Evolutionary conservation across 2,329 filamentous ascomycete species (phyloP).

Genomic region (Blastomyces emzantsi): DNA sequence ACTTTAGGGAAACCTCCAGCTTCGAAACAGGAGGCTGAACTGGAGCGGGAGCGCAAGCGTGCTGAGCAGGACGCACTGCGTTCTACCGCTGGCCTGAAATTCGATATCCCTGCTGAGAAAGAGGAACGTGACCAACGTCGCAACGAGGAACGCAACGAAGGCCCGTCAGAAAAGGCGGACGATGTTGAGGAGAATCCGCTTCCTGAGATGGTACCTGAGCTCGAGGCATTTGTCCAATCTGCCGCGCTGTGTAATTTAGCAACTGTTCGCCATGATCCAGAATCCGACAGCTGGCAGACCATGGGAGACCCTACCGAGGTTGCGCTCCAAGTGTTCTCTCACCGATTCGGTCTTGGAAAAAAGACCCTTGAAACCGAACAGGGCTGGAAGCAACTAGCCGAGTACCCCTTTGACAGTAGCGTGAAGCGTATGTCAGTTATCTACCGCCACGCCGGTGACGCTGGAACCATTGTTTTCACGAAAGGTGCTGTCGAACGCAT

Average conservation of each 20-base stretch:
- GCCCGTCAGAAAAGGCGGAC: conserved; percentile 19
- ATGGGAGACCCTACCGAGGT: conserved; percentile 59
- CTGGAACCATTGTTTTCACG: conserved; percentile 22
- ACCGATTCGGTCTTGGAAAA: conserved; percentile 48
- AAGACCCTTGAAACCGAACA: conserved; percentile 31
- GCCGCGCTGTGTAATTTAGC: conserved; percentile 50
- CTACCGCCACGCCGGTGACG: conserved; percentile 37
- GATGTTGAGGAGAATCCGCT: conserved; percentile 15
- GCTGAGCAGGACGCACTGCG: conserved; percentile 49
- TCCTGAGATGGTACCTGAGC: conserved; percentile 36
- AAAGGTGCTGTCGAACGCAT: conserved; percentile 38
- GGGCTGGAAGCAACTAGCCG: conserved; percentile 47
- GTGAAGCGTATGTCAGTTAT: conserved; percentile 61
- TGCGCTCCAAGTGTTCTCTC: conserved; percentile 56
- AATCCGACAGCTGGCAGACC: conserved; percentile 44
- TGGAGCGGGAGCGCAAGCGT: conserved; percentile 32
- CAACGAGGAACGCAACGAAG: conserved; percentile 19
- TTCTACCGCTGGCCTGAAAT: conserved; percentile 51
- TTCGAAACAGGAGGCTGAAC: conserved; percentile 25
- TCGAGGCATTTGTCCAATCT: conserved; percentile 45
- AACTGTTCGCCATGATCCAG: conserved; percentile 38
- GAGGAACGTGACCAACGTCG: conserved; percentile 24
- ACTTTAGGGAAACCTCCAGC: conserved; percentile 29
- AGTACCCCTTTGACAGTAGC: conserved; percentile 56
- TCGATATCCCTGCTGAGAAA: conserved; percentile 51